Evolutionary conservation across 768 basidiomycete species (phyloP).

Genomic region (Agrocybe praecox): DNA sequence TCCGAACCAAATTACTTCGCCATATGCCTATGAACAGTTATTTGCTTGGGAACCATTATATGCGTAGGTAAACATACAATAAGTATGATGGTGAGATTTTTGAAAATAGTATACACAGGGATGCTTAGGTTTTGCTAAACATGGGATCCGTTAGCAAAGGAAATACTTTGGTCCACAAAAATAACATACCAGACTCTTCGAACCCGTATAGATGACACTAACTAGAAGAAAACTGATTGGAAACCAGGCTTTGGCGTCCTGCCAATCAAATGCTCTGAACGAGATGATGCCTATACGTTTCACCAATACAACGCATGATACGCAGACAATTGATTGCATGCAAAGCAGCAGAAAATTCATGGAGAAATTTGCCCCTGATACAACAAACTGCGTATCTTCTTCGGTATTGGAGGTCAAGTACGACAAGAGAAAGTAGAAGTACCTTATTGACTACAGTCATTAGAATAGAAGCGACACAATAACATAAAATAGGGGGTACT

Average conservation of each 20-base stretch:
- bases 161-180: neutral
- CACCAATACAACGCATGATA: slow-evolving; percentile 68
- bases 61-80: slow-evolving; percentile 58
- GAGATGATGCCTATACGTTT: slow-evolving; percentile 81
- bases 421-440: slow-evolving; percentile 11
- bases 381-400: slow-evolving; percentile 71
- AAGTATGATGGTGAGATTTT: slow-evolving; percentile 98
- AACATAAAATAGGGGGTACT: slow-evolving; percentile 86
- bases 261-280: slow-evolving; percentile 79
- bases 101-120: slow-evolving; percentile 99
- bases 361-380: slow-evolving; percentile 89
- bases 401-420: neutral
- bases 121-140: slow-evolving; percentile 93
- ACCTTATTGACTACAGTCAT: slow-evolving; percentile 99
- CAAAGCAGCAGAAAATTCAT: slow-evolving; percentile 96
- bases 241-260: slow-evolving; percentile 92
- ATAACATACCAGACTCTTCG: slow-evolving; percentile 86
- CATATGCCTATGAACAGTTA: slow-evolving; percentile 72
- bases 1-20: slow-evolving; percentile 96
- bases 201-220: slow-evolving; percentile 95
- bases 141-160: neutral
- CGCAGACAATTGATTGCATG: slow-evolving; percentile 90
- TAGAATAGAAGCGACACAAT: slow-evolving; percentile 89
- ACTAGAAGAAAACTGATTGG: slow-evolving; percentile 93
- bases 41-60: neutral